These are phyloP conservation scores for Fusarium scirpi DNA, from an alignment of 2,329 filamentous ascomycete genomes.

Conservation along the genomic window DNA sequence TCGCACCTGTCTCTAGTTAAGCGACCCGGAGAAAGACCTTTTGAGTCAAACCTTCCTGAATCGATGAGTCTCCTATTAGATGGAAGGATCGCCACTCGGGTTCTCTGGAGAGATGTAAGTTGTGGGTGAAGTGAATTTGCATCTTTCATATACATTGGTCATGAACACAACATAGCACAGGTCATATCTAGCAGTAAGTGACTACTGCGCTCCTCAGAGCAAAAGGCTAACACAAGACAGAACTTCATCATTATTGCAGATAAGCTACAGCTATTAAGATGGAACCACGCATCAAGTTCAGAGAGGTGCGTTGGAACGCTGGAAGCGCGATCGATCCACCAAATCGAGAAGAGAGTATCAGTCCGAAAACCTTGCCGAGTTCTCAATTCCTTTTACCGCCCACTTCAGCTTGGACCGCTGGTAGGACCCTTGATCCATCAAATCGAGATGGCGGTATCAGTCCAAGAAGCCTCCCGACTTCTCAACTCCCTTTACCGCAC, in stretches of 20 bases:
- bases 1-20: background rate
- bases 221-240: background rate
- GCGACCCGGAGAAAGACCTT: background rate
- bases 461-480: background rate
- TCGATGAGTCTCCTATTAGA: background rate
- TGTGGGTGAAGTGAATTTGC: background rate
- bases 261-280: background rate
- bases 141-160: background rate
- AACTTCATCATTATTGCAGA: background rate
- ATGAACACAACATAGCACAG: background rate
- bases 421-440: background rate
- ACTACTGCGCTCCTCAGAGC: too few species aligned
- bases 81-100: background rate
- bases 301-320: background rate
- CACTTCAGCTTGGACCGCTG: background rate
- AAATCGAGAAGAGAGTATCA: background rate
- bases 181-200: background rate
- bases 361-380: background rate
- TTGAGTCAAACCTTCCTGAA: background rate
- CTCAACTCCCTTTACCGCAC: too few species aligned
- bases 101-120: fast-evolving
- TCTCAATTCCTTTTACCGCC: background rate
- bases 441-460: background rate
- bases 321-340: background rate
- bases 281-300: background rate